A percentile compares a stretch with the other conserved stretches of the same genome.
These are phyloP conservation scores for Cicer cuneatum DNA, from an alignment of 306 rosid species.

Conservation along the genomic window DNA sequence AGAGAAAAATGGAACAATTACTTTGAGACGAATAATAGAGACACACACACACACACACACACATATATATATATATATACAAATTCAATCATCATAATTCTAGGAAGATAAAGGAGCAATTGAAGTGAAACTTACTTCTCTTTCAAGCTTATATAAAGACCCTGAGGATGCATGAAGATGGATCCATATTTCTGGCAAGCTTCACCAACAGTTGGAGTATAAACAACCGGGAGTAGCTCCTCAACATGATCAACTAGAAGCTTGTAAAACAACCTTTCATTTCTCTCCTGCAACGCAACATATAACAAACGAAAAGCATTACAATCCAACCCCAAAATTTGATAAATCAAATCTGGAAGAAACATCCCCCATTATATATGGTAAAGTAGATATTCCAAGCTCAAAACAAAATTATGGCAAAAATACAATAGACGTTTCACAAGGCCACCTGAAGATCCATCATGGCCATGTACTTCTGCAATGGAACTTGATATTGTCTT, in stretches of 20 bases:
- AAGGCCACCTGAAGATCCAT: conserved; percentile 93
- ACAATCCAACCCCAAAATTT: conserved; percentile 5
- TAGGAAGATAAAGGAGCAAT: conserved; percentile 7
- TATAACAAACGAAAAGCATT: conserved; percentile 11
- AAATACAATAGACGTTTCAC: not conserved
- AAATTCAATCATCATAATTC: conserved; percentile 41
- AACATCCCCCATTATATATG: not conserved
- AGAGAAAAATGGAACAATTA: conserved; percentile 34
- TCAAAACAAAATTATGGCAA: conserved; percentile 13
- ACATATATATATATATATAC: not conserved
- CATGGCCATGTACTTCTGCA: conserved; percentile 92
- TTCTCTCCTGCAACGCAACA: conserved; percentile 71
- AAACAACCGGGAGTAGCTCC: conserved; percentile 94
- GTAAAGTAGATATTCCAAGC: conserved; percentile 23
- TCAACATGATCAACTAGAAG: conserved; percentile 85
- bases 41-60: not conserved
- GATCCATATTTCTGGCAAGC: conserved; percentile 98
- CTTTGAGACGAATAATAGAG: conserved; percentile 36
- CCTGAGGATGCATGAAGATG: conserved; percentile 84
- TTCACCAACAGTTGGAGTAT: conserved; percentile 98
- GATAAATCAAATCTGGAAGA: conserved; percentile 8
- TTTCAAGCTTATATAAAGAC: conserved; percentile 90
- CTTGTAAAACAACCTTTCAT: conserved; percentile 84
- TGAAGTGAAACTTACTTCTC: conserved; percentile 73
- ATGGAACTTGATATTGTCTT: conserved; percentile 83